These are phyloP conservation scores for Carpinus viminea DNA, from an alignment of 306 rosid genomes.

Conservation along the genomic window DNA sequence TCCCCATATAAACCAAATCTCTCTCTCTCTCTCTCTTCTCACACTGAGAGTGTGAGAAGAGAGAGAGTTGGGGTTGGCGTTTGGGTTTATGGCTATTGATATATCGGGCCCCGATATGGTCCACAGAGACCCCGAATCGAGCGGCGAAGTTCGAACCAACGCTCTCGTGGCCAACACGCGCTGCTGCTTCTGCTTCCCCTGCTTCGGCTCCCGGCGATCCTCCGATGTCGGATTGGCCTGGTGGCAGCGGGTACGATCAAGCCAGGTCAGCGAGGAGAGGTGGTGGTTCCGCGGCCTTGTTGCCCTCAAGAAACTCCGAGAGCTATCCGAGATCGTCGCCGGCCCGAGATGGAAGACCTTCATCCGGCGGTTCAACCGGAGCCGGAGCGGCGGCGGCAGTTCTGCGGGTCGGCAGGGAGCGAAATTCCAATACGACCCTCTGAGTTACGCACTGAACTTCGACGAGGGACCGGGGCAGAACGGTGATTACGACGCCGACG, in stretches of 20 bases:
- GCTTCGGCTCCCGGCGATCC: constrained; percentile 45
- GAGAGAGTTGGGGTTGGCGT: not conserved
- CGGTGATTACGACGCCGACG: constrained; percentile 39
- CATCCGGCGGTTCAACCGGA: constrained; percentile 69
- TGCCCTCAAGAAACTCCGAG: constrained; percentile 68
- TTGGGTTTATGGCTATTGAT: constrained; percentile 2
- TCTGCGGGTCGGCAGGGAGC: constrained; percentile 33
- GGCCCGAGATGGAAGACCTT: constrained; percentile 97
- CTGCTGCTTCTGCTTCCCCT: constrained; percentile 66
- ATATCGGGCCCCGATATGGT: constrained; percentile 23
- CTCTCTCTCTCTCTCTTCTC: too few relatives aligned
- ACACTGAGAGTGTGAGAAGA: not conserved
- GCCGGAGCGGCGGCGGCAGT: constrained; percentile 28
- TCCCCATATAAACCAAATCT: too few relatives aligned
- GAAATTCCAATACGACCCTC: constrained; percentile 78
- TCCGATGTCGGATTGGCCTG: constrained; percentile 42
- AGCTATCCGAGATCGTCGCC: constrained; percentile 94
- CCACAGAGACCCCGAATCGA: constrained; percentile 42
- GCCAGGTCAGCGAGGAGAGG: constrained; percentile 34
- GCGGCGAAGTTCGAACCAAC: constrained; percentile 33
- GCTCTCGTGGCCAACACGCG: constrained; percentile 35
- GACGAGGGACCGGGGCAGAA: constrained; percentile 64
- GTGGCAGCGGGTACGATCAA: constrained; percentile 68
- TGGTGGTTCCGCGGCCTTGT: constrained; percentile 75
- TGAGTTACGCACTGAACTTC: constrained; percentile 87